Evolutionary conservation across 108 stramenopile genomes (phyloP), one percentile per base, ranked within the genome.

Genomic region (Cyclotella cryptica): DNA sequence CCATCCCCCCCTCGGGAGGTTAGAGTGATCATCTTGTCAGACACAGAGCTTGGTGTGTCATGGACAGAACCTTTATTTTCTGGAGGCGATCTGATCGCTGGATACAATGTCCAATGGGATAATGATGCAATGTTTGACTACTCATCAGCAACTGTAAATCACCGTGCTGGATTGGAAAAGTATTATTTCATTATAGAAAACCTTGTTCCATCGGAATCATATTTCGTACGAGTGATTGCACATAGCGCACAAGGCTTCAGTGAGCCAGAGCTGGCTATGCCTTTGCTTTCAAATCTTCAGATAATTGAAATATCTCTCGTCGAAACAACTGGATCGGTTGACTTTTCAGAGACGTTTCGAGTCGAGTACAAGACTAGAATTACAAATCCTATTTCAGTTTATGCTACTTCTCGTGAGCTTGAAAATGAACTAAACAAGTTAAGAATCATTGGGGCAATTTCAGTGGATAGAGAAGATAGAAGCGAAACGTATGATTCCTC

Each of bases 141-240:
- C 15, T 69, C 57, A 24, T 65, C 73, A 51, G 47, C 69, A 27
- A 77, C 71, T 24, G 51, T 57, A 8, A 71, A 62, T 24, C 61
- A 46, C 35, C 17, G n/a, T n/a, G n/a, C n/a, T n/a, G n/a, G n/a
- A n/a, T n/a, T n/a, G n/a, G n/a, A n/a, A n/a, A n/a, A n/a, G n/a
- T n/a, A 46, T 46, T 65, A 54, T 53, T 89, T 81, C 70, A 69
- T 81, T 6, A 79, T 94, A 29, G 49, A 73, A 14, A 85, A 80
- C 10, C 81, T 94, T 8, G 81, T 53, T 41, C 85, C 90, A 11
- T 84, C 88, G 7, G 51, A 59, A n/a, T 47, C 63, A 8, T 94
- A 94, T 67, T 74, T 72, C 21, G 85, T 92, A 0, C 54, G 86
- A 54, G 91, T 94, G 2, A 42, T 84, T 21, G 93, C 93, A 0